Conservation (phyloP, 1,284 basidiomycete genomes). For the Blastosporella zonata region DNA sequence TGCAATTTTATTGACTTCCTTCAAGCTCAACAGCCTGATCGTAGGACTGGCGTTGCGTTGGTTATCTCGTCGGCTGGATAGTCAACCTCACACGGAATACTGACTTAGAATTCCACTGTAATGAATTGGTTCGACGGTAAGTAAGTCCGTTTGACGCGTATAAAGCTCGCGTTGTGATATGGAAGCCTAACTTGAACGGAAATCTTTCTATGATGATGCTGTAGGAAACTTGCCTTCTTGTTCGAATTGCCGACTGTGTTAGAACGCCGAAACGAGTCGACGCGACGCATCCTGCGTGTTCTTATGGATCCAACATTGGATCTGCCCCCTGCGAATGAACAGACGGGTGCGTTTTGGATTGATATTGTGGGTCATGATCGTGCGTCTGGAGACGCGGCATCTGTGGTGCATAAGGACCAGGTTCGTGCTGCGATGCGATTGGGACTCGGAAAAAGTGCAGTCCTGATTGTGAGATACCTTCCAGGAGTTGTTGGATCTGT, state of each 20-base stretch:
- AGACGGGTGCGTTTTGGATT: conserved; percentile 16
- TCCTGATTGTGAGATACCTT: neutral
- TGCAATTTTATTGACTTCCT: neutral
- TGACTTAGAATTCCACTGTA: neutral
- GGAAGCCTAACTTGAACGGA: too few relatives aligned
- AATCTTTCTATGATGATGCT: neutral
- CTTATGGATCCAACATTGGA: conserved; percentile 11
- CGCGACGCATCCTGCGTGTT: conserved; percentile 21
- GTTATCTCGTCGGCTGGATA: conserved; percentile 17
- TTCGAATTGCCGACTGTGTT: conserved; percentile 7
- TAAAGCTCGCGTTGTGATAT: too few relatives aligned
- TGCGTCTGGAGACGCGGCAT: neutral
- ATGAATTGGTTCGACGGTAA: conserved; percentile 8
- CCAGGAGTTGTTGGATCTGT: conserved; percentile 14
- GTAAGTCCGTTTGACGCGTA: conserved; percentile 1
- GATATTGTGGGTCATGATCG: conserved; percentile 10
- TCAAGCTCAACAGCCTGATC: neutral
- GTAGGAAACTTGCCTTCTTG: conserved; percentile 17
- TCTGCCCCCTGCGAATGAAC: conserved; percentile 2
- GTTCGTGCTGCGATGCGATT: conserved; percentile 8
- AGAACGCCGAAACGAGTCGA: conserved; percentile 18
- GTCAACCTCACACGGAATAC: conserved; percentile 6
- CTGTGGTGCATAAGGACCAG: conserved; percentile 6
- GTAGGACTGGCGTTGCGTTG: conserved; percentile 14
- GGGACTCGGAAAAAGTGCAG: neutral